Conservation (phyloP, 805 yeast species). For the Candida insectalens region DNA sequence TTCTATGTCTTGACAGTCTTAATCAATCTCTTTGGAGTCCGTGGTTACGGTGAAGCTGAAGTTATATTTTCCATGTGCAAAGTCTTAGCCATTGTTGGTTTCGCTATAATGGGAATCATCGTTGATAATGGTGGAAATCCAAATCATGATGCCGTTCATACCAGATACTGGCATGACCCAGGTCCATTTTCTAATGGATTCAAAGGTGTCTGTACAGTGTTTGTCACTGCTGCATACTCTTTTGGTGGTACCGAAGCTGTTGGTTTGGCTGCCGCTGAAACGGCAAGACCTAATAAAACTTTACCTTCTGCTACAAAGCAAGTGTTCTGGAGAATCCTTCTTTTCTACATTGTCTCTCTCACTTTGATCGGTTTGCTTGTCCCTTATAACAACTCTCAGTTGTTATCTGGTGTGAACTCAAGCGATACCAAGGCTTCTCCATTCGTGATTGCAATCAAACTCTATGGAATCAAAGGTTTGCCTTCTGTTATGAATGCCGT, state of each 20-base stretch:
- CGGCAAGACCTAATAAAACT: slow-evolving; percentile 44
- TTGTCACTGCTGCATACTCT: slow-evolving; percentile 50
- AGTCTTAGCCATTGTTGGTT: slow-evolving; percentile 47
- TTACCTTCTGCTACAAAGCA: slow-evolving; percentile 54
- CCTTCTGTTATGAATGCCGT: slow-evolving; percentile 63
- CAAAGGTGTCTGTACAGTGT: slow-evolving; percentile 51
- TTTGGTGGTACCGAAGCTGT: slow-evolving; percentile 56
- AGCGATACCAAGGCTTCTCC: slow-evolving; percentile 56
- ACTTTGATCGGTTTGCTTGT: slow-evolving; percentile 41
- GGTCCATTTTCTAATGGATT: slow-evolving; percentile 40
- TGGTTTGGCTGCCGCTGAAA: slow-evolving; percentile 56
- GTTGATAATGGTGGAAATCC: slow-evolving; percentile 55
- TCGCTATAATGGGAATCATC: slow-evolving; percentile 41
- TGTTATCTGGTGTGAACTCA: slow-evolving; percentile 32
- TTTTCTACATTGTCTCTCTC: slow-evolving; percentile 43
- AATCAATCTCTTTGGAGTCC: slow-evolving; percentile 48
- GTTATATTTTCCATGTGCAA: slow-evolving; percentile 42
- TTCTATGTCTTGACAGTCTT: slow-evolving; percentile 38
- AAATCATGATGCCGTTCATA: slow-evolving; percentile 47
- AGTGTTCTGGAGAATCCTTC: slow-evolving; percentile 47
- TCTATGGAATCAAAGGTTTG: slow-evolving; percentile 45
- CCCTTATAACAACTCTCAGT: slow-evolving; percentile 39
- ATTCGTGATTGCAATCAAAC: slow-evolving; percentile 52
- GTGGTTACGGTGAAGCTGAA: slow-evolving; percentile 61
- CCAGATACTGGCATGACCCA: slow-evolving; percentile 46